Base-by-base conservation (phyloP, 108 stramenopile genomes). In the Seminavis robusta region DNA sequence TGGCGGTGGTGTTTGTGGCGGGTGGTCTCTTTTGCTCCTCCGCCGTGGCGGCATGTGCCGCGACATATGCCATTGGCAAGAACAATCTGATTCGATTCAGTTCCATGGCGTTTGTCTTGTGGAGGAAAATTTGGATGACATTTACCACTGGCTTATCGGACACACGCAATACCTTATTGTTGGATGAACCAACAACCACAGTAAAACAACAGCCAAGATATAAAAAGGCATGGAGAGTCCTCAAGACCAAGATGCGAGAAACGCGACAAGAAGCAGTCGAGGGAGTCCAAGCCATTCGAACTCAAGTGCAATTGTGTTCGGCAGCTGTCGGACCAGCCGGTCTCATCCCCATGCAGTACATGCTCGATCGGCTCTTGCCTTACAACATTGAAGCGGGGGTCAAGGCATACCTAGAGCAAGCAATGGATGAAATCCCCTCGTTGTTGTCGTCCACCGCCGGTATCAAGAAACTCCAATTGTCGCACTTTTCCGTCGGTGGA, bases 11-110 rank as follows among this genome's bases (percentile, higher is more conserved):
- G 59, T 81, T 81, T 52, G 44, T 66, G 7, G 33, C 62, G 13
- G 80, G 80, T 8, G 80, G 80, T 3, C 59, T 81, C 24, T 81
- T 81, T 34, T 81, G 77, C 63, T 71, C 76, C 48, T 77, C 80
- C 0, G 68, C 73, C 8, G 59, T 76, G 27, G 74, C 80, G 20
- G 48, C 52, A 8, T 59, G 74, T 34, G 48, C 63, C 24, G 76
- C 75, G 3, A 41, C 50, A 31, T 60, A 66, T 57, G 73, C 76
- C 0, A 45, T 81, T 52, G 80, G 80, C 32, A 67, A 42, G 60
- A 73, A 81, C 49, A 81, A 81, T 62, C 56, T 60, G 0, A 41
- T 50, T 23, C 69, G 76, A 21, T 19, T 73, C 13, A 17, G 42
- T 20, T 63, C 65, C 29, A 56, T 81, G n/a, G 39, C 48, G 9